phyloP scores from a whole-genome alignment of 345 rosid species.

The Syzygium oleosum region DNA sequence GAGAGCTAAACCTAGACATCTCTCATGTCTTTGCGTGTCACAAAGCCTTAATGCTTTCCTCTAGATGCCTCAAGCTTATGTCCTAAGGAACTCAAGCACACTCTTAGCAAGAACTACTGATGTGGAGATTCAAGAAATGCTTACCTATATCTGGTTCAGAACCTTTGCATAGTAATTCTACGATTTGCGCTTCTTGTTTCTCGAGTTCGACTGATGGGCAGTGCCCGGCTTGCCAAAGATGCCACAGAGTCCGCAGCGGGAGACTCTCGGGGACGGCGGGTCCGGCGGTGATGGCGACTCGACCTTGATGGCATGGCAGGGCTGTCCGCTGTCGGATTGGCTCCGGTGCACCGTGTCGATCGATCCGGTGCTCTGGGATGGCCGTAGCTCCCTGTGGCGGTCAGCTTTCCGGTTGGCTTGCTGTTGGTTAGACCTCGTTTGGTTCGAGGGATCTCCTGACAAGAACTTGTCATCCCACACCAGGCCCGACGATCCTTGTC shows the following conservation, averaged over 20 bases:
- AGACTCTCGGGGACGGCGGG: constrained; percentile 69
- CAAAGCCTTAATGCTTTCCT: not conserved
- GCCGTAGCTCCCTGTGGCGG: not conserved
- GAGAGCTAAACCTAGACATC: not conserved
- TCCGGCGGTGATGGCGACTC: constrained; percentile 19
- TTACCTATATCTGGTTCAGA: not conserved
- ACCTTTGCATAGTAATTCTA: not conserved
- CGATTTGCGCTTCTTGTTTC: constrained; percentile 3
- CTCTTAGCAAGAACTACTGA: not conserved
- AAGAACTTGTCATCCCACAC: constrained; percentile 63
- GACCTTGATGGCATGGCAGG: not conserved
- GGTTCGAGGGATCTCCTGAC: constrained; percentile 16
- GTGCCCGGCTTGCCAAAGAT: constrained; percentile 29
- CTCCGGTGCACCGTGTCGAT: constrained; percentile 1
- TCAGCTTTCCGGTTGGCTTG: not conserved
- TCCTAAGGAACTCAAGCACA: not conserved
- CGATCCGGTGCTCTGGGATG: constrained; percentile 7
- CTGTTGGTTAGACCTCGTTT: not conserved
- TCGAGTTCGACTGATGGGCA: not conserved
- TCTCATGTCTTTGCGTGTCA: not conserved
- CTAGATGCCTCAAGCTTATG: not conserved
- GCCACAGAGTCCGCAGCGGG: constrained; percentile 58
- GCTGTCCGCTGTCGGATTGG: constrained; percentile 22
- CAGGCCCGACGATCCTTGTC: constrained; percentile 80
- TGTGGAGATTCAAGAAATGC: not conserved